phyloP scores from a whole-genome alignment of 2,329 filamentous ascomycete species.

The Alternaria solani region DNA sequence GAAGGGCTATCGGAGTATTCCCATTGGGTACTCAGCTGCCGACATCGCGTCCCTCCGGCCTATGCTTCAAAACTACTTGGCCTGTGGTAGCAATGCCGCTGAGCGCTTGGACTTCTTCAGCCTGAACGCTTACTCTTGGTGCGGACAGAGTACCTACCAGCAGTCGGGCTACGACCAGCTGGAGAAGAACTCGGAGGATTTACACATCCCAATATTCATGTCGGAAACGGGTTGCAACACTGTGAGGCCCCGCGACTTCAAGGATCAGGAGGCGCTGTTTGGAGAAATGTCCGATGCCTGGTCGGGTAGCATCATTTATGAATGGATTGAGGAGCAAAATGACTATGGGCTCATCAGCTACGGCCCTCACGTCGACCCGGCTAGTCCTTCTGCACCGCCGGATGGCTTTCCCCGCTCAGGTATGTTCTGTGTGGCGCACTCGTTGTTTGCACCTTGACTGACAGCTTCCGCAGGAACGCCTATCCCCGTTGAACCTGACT shows the following conservation, averaged over 20 bases:
- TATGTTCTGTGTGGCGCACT: neutral
- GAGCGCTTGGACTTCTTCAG: slow-evolving; percentile 84
- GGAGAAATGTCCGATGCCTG: slow-evolving; percentile 76
- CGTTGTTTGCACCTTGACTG: neutral
- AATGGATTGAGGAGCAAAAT: slow-evolving; percentile 88
- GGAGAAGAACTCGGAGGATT: slow-evolving; percentile 70
- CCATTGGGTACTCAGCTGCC: slow-evolving; percentile 85
- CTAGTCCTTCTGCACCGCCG: slow-evolving; percentile 56
- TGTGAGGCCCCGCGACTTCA: slow-evolving; percentile 67
- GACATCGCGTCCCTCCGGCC: slow-evolving; percentile 76
- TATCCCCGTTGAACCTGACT: slow-evolving; percentile 77
- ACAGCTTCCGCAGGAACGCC: slow-evolving; percentile 63
- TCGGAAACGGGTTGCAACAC: slow-evolving; percentile 87
- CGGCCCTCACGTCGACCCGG: slow-evolving; percentile 64
- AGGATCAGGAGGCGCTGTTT: slow-evolving; percentile 80
- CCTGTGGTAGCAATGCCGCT: slow-evolving; percentile 72
- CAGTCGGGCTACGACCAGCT: slow-evolving; percentile 75
- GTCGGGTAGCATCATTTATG: slow-evolving; percentile 85
- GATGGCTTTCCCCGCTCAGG: slow-evolving; percentile 74
- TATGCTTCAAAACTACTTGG: slow-evolving; percentile 76
- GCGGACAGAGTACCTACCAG: slow-evolving; percentile 59
- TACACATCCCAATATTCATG: slow-evolving; percentile 70
- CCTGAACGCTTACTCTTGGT: slow-evolving; percentile 80
- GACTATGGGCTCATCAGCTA: slow-evolving; percentile 84
- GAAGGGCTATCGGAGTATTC: slow-evolving; percentile 81